These are phyloP conservation scores for Mycena rebaudengoi DNA, from an alignment of 768 basidiomycete genomes.

Conservation along the genomic window DNA sequence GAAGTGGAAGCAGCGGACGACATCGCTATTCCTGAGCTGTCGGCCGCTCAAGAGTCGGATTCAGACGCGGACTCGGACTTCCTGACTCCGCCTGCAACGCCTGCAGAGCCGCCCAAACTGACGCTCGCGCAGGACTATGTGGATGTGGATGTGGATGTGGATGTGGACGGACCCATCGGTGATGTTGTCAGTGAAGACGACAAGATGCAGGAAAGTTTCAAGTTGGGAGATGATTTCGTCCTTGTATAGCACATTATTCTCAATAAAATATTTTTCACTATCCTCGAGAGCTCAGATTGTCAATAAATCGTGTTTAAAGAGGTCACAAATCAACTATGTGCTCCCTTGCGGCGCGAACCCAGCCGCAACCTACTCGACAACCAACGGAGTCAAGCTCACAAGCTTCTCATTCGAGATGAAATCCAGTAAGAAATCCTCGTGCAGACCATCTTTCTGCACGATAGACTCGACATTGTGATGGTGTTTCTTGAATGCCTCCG, in stretches of 20 bases:
- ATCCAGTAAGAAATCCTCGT: conserved; percentile 46
- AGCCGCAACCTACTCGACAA: conserved; percentile 28
- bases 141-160: too few species aligned
- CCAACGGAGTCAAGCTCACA: conserved; percentile 27
- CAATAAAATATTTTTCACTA: too few species aligned
- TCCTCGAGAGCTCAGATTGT: too few species aligned
- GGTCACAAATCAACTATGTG: too few species aligned
- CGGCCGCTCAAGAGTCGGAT: conserved; percentile 11
- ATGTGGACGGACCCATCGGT: too few species aligned
- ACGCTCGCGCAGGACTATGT: background rate
- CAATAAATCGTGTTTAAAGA: too few species aligned
- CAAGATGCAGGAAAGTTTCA: too few species aligned
- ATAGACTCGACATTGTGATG: conserved; percentile 28
- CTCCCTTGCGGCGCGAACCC: too few species aligned
- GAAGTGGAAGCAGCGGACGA: too few species aligned
- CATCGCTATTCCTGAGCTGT: conserved; percentile 18
- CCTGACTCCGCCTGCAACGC: conserved; percentile 1
- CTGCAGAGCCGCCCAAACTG: background rate
- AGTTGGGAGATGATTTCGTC: too few species aligned
- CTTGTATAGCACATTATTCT: too few species aligned
- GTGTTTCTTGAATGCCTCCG: conserved; percentile 26
- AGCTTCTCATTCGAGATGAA: conserved; percentile 29
- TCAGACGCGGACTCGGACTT: conserved; percentile 19
- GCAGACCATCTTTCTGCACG: conserved; percentile 43
- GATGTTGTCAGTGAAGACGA: too few species aligned